Base-by-base conservation (phyloP, 345 rosid genomes). In the Euphorbia peplus region DNA sequence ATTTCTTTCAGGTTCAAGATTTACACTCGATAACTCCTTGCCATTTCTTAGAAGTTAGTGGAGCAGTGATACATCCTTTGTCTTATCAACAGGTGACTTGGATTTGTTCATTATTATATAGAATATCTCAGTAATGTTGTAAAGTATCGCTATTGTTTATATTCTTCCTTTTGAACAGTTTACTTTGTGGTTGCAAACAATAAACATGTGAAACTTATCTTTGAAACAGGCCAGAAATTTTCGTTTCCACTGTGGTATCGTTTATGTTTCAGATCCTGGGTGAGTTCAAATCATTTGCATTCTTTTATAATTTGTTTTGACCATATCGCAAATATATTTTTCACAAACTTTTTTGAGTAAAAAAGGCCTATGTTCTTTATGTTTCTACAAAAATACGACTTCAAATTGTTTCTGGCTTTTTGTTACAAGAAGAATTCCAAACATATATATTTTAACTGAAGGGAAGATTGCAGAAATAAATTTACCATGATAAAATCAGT, bases 201-300 rank as follows among this genome's bases (percentile, higher is more conserved):
- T 64, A 26, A 64, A 47, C 55, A 46, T 39, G 44, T 70, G 29
- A 37, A 44, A 30, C 18, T 60, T 71, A 62, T 62, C 15, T 46
- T 68, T 74, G 64, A 59, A 73, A 79, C 97, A 91, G 99, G 99
- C 97, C 70, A 86, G 97, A 75, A 95, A 91, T 78, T 95, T 91
- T 57, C 76, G 90, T 58, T 90, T 91, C 79, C 87, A 87, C 21
- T 91, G 99, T 72, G 96, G 97, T 70, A 85, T 90, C 57, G 95
- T 88, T 56, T 95, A 91, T 56, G 95, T 95, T 71, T 81, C 99
- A 58, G 91, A 91, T 64, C 91, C 96, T 66, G 99, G 99, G 99
- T 90, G 78, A 77, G 92, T 66, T 24, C 21, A 9, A 13, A 29
- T 72, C 30, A 21, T 32, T 68, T 12, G 48, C 47, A 29, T 18